Base-by-base conservation (phyloP, 108 stramenopile species). In the Conticribra guillardii region DNA sequence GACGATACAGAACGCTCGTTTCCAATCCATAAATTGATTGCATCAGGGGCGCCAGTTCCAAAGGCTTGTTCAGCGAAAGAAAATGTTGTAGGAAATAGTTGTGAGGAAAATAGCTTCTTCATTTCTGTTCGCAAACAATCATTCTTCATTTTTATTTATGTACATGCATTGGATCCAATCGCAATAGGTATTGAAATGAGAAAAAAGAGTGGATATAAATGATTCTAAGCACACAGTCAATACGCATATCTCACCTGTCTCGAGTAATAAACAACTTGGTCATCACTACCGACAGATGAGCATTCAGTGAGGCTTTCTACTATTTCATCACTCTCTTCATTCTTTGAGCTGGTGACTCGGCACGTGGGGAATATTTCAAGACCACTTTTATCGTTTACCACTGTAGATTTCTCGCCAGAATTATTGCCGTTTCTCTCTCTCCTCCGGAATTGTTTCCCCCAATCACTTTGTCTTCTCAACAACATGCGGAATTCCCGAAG, bases 21-120 rank as follows among this genome's bases (percentile, higher is more conserved):
- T 1, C 98, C 98, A 44, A 98, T 90, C 98, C 98, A 98, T 29
- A 98, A 55, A 75, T 98, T 98, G 5, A 96, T 72, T 3, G 98
- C 98, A 58, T 98, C 97, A 1, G 94, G 95, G 57, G 85, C 80
- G 0, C 82, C 84, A 0, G 83, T 79, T 2, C 77, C 87, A 56
- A 89, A 88, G 28, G 87, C 88, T 62, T 86, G 64, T 67, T 90
- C 79, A 1, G 82, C 87, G 56, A 83, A 83, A 23, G 63, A 45
- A 23, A 85, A 69, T n/a, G 69, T 53, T 33, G 24, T 3, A 19
- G 86, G 86, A 23, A 84, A 78, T n/a, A 64, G 26, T 0, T 82
- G 74, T 60, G 60, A 82, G 26, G 84, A 80, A 26, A 69, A 73
- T 24, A 71, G 55, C 44, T 73, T 48, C 31, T 55, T 28, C 65